Conservation (phyloP, 1,139 yeast genomes). For the Hyphopichia wangnamkhiaoensis region DNA sequence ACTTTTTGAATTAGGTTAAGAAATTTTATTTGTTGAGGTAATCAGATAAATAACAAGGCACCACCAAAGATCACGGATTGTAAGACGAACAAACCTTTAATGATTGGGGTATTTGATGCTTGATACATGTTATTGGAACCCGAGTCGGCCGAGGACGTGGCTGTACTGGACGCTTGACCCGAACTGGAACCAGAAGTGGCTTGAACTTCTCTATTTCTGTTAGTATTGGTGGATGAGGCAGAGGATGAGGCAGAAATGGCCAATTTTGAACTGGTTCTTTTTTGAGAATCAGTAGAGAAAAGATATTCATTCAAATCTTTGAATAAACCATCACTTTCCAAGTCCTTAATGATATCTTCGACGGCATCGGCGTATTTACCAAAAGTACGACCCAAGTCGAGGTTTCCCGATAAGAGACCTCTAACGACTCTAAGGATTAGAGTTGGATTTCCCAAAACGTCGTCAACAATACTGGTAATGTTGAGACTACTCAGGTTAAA, state of each 20-base stretch:
- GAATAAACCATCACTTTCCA: slow-evolving; percentile 43
- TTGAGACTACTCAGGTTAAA: slow-evolving; percentile 22
- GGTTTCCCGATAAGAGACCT: slow-evolving; percentile 24
- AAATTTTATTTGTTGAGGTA: not conserved
- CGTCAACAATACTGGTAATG: slow-evolving; percentile 25
- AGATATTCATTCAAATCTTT: slow-evolving; percentile 38
- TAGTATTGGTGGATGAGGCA: slow-evolving; percentile 9
- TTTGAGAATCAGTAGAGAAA: slow-evolving; percentile 17
- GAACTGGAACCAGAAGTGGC: not conserved
- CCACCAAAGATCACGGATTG: slow-evolving; percentile 25
- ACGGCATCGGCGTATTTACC: slow-evolving; percentile 37
- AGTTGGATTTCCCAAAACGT: slow-evolving; percentile 27
- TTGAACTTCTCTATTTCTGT: slow-evolving; percentile 4
- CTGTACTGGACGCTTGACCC: not conserved
- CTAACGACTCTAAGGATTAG: slow-evolving; percentile 24
- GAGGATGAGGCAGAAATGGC: slow-evolving; percentile 3
- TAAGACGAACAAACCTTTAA: slow-evolving; percentile 16
- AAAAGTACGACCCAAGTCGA: slow-evolving; percentile 14
- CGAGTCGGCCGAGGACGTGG: slow-evolving; percentile 12
- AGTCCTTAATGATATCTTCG: slow-evolving; percentile 29
- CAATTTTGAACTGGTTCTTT: slow-evolving; percentile 1
- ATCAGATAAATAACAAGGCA: slow-evolving; percentile 14
- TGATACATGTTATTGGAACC: slow-evolving; percentile 10
- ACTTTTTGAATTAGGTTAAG: not conserved
- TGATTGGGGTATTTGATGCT: slow-evolving; percentile 12